phyloP scores from a whole-genome alignment of 108 stramenopile species.

The Fistulifera pelliculosa region DNA sequence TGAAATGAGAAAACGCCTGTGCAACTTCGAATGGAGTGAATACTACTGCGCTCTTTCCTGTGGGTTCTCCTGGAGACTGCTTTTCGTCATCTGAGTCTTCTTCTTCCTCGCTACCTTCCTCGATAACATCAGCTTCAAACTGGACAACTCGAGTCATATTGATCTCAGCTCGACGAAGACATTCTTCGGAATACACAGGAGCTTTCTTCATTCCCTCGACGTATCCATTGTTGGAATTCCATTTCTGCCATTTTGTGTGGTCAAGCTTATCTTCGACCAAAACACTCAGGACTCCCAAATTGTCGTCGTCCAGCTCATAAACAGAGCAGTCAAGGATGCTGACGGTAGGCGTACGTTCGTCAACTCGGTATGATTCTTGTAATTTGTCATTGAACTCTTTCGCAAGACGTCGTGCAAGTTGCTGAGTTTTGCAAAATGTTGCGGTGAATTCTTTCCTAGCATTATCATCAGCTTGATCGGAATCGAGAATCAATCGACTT shows the following conservation, averaged over 20 bases:
- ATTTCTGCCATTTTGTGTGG: constrained; percentile 40
- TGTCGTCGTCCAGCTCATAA: constrained; percentile 7
- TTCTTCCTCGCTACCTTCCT: constrained; percentile 2
- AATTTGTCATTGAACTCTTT: constrained; percentile 31
- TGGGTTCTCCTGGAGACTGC: too few relatives aligned
- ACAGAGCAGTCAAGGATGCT: constrained; percentile 13
- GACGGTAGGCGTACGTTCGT: constrained; percentile 7
- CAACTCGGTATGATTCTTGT: constrained; percentile 6
- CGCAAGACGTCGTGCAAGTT: constrained; percentile 27
- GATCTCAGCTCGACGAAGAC: background rate
- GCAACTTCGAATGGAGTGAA: constrained; percentile 15
- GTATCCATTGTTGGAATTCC: constrained; percentile 44
- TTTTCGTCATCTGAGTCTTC: constrained; percentile 4
- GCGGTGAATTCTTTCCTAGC: constrained; percentile 20
- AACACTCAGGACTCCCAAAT: background rate
- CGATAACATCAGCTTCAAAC: background rate
- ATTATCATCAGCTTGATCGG: background rate
- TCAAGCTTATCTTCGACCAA: constrained; percentile 7
- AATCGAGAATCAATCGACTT: constrained; percentile 31
- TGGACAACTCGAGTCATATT: background rate
- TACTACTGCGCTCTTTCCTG: background rate
- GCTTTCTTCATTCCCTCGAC: constrained; percentile 16
- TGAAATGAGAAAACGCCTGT: constrained; percentile 34
- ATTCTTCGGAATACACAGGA: constrained; percentile 30
- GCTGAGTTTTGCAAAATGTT: constrained; percentile 39